Base-by-base conservation (phyloP, 345 rosid genomes). In the Erucastrum elatum region DNA sequence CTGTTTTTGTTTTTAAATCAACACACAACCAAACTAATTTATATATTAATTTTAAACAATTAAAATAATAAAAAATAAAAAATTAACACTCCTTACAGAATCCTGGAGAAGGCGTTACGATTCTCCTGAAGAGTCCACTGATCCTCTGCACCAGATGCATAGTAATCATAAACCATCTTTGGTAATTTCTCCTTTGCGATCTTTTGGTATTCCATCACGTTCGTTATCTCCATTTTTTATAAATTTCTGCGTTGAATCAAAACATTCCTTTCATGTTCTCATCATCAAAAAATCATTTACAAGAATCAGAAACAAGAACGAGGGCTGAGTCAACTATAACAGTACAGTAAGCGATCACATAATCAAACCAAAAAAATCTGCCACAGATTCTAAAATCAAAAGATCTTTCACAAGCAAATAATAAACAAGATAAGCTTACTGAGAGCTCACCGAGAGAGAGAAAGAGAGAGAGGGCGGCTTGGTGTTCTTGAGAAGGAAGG, bases 101-200 rank as follows among this genome's bases (percentile, higher is more conserved):
- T 94, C 83, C 95, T 87, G 7, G 98, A 87, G 81, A 94, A 94
- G 25, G 98, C 98, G 76, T 86, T 84, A 10, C 87, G 86, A 77
- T 94, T 94, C 80, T 94, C 98, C 81, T 64, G 68, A 61, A 94
- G 97, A 75, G 90, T 92, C 98, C 98, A 94, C 70, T 94, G 91
- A 83, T 94, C 98, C 78, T 94, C 98, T 11, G 98, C 95, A 71
- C 98, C 98, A 4, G 98, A 91, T 21, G 98, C 91, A 78, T 88
- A 91, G 78, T 94, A 94, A 85, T 94, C 98, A 79, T 83, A 94
- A 46, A 90, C 87, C 98, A 94, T 93, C 88, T 94, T 92, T 10
- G 99, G 98, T 80, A 94, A 41, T 70, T 91, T 94, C 86, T 85
- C 80, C 85, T 87, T 94, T 6, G 99, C 99, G 68, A 94, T 88